Base-by-base conservation (phyloP, 768 basidiomycete species). In the Phanerochaete carnosa region DNA sequence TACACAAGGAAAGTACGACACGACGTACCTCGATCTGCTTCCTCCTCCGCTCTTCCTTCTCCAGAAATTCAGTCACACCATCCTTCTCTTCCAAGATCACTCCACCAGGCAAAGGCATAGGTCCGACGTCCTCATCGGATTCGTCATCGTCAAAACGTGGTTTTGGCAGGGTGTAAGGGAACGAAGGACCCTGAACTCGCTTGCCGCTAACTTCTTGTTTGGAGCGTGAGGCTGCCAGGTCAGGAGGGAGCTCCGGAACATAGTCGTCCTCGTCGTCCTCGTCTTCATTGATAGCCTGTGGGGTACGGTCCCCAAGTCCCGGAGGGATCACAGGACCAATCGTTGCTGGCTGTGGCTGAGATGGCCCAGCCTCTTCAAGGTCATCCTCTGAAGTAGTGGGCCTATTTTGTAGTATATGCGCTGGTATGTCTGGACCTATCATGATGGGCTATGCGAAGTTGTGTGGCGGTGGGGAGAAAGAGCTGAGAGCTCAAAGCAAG, bases 81-180 rank as follows among this genome's bases (percentile, higher is more conserved):
- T 90, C 85, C 60, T 77, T 76, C 63, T 81, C 81, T 57, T 73
- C 71, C 43, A 74, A 69, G 11, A 61, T 56, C 63, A 74, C 56
- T 71, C 75, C 64, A 26, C 79, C 73, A 2, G 89, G 87, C 0
- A 89, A 76, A 0, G 93, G 94, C 70, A 80, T 82, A 0, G 96
- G 96, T 1, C 95, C 95, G 56, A 94, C 80, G 61, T 95, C 93
- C 55, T 89, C 88, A 61, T 92, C 90, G 57, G 88, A 87, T 50
- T 83, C 81, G 30, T 85, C 83, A 16, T 82, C 77, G 29, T 65
- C 50, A 58, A 64, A 52, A 12, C 72, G 65, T 5, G 71, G 69
- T 43, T 37, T 39, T 16, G 54, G 54, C 19, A 37, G 35, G n/a
- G 54, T 37, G 6, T 23, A n/a, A 12, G 84, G 86, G 26, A 85